These are phyloP conservation scores for Tylopilus plumbeoviolaceoides DNA, from an alignment of 768 basidiomycete genomes.

Conservation along the genomic window DNA sequence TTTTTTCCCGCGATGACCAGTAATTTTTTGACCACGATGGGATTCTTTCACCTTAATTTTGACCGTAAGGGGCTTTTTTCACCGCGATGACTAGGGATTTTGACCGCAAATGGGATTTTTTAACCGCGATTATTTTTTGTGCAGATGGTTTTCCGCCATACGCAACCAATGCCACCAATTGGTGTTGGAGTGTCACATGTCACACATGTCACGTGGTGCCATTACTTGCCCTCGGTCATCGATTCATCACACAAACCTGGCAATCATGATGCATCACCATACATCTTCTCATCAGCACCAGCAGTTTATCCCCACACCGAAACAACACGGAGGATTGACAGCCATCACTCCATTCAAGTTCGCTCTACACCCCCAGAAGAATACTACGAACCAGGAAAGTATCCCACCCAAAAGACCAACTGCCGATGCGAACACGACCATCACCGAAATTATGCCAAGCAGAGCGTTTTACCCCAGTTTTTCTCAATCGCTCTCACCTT, in stretches of 20 bases:
- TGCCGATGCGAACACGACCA: slow-evolving; percentile 2
- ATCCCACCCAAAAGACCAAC: slow-evolving; percentile 14
- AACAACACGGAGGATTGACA: background rate
- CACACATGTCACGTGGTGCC: too few relatives aligned
- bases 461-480: slow-evolving; percentile 7
- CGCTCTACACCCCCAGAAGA: slow-evolving; percentile 9
- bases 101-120: too few relatives aligned
- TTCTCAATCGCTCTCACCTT: slow-evolving; percentile 9
- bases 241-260: background rate
- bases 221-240: background rate
- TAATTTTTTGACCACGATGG: too few relatives aligned
- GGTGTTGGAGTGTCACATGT: too few relatives aligned
- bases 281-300: background rate
- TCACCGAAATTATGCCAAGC: slow-evolving; percentile 1
- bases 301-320: too few relatives aligned
- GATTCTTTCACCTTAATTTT: too few relatives aligned
- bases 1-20: too few relatives aligned
- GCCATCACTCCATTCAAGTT: slow-evolving; percentile 20
- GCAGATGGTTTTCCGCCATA: too few relatives aligned
- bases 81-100: too few relatives aligned
- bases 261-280: background rate
- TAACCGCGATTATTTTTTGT: too few relatives aligned
- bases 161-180: too few relatives aligned
- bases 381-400: slow-evolving; percentile 2
- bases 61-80: too few relatives aligned